A percentile compares a stretch with the other conserved stretches of the same genome.
phyloP scores from a whole-genome alignment of 148 eudicot species.

The Fallopia convolvulus region DNA sequence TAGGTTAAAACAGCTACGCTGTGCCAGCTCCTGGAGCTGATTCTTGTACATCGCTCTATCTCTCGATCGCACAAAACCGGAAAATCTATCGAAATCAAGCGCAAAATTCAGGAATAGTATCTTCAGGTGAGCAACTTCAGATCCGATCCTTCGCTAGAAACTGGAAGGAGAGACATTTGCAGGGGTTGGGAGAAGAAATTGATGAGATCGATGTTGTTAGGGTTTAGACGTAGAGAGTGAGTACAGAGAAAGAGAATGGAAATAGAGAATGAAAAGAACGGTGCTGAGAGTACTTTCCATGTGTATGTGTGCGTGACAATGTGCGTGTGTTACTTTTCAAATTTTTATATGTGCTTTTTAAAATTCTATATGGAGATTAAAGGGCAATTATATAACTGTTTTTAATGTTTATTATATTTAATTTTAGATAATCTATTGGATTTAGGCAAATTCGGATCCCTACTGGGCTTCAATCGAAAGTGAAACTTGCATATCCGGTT shows the following conservation, averaged over 20 bases:
- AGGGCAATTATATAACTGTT: too few relatives aligned
- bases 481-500: too few relatives aligned
- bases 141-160: neutral
- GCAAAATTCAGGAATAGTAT: neutral
- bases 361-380: too few relatives aligned
- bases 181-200: slow-evolving; percentile 6
- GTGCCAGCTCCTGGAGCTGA: slow-evolving; percentile 20
- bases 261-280: neutral
- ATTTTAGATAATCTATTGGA: too few relatives aligned
- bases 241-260: neutral
- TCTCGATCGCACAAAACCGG: neutral
- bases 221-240: slow-evolving; percentile 14
- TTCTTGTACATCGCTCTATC: slow-evolving; percentile 16
- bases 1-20: slow-evolving; percentile 17
- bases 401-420: too few relatives aligned
- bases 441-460: too few relatives aligned
- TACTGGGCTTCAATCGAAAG: too few relatives aligned
- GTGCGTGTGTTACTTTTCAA: slow-evolving; percentile 5
- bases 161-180: neutral
- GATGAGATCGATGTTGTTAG: slow-evolving; percentile 14
- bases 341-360: neutral
- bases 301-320: neutral
- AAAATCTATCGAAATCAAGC: neutral
- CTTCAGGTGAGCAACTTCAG: neutral
- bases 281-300: slow-evolving; percentile 2